Evolutionary conservation across 306 rosid species (phyloP), one percentile per base, ranked within the genome.

Genomic region (Prunus campanulata): DNA sequence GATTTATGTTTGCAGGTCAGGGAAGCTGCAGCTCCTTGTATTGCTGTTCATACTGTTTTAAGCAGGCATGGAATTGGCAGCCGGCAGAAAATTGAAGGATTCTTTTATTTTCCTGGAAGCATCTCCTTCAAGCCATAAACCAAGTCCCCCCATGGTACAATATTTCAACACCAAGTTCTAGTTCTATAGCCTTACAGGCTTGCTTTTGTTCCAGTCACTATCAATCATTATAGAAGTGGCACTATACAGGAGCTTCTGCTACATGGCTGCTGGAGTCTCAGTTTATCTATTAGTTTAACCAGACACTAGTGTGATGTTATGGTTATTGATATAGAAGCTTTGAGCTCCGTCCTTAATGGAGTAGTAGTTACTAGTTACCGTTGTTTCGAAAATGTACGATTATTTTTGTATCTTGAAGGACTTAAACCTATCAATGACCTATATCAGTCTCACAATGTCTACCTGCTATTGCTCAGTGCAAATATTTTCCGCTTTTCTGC

Each of bases 1-100:
- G 27, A 25, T 25, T 25, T 16, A 24, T 66, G 27, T 63, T 22
- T 80, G 72, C 90, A 86, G 94, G 85, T 30, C 30, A 66, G 27
- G 66, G 85, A 72, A 72, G 82, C 68, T 77, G 65, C 47, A 24
- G 19, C 59, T 24, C 47, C 46, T 32, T 51, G 65, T 42, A 42
- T 3, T 52, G 47, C 56, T 27, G 18, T 9, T 27, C n/a, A 12
- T 13, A 60, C 39, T 8, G n/a, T 27, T 60, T 6, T 8, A 60
- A 60, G 15, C 66, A 14, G 44, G 66, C 66, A 29, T 16, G 44
- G 0, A 61, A 25, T 29, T 20, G 5, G 14, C 48, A 8, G 3
- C 30, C 3, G 30, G 30, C 30, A 29, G 30, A 22, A 10, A 32
- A 15, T 16, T 8, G 14, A 29, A 64, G 47, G 68, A 47, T 30